A percentile compares a stretch with the other conserved stretches of the same genome.
These are phyloP conservation scores for Tilletia indica DNA, from an alignment of 1,284 basidiomycete species.

Conservation along the genomic window DNA sequence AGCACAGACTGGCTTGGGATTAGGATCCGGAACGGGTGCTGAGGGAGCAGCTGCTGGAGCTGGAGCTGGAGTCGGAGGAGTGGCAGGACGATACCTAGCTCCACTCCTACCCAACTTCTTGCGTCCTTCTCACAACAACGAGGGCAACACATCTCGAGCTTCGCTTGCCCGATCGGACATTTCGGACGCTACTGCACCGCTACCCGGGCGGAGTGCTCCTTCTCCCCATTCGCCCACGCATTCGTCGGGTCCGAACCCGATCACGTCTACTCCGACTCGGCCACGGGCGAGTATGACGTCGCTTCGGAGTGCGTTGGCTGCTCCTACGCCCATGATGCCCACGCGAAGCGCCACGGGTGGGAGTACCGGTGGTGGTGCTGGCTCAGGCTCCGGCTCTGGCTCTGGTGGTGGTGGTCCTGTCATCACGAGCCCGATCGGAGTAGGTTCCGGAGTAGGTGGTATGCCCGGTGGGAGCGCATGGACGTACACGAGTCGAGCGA, in stretches of 20 bases:
- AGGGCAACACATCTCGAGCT: too few species aligned
- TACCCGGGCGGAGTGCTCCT: too few species aligned
- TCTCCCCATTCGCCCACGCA: too few species aligned
- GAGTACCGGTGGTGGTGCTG: slow-evolving; percentile 1
- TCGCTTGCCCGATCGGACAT: too few species aligned
- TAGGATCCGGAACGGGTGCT: too few species aligned
- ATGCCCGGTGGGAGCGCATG: neutral
- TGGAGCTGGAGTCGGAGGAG: neutral
- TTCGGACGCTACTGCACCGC: too few species aligned
- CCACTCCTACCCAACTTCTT: neutral
- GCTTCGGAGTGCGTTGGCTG: neutral
- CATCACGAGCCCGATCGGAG: neutral
- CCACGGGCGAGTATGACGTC: neutral
- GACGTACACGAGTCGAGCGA: slow-evolving; percentile 8
- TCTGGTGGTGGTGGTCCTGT: neutral
- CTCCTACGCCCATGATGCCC: slow-evolving; percentile 7
- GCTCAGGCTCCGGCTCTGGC: neutral
- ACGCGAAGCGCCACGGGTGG: slow-evolving; percentile 6
- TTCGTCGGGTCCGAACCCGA: too few species aligned
- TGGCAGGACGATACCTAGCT: neutral
- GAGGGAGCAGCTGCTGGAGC: neutral
- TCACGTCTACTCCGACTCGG: neutral
- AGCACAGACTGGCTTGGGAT: neutral
- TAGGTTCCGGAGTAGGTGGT: neutral
- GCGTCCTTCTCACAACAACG: too few species aligned